A percentile compares a stretch with the other conserved stretches of the same genome.
Conservation (phyloP, 2,329 filamentous ascomycete genomes). For the Septoria petroselini region DNA sequence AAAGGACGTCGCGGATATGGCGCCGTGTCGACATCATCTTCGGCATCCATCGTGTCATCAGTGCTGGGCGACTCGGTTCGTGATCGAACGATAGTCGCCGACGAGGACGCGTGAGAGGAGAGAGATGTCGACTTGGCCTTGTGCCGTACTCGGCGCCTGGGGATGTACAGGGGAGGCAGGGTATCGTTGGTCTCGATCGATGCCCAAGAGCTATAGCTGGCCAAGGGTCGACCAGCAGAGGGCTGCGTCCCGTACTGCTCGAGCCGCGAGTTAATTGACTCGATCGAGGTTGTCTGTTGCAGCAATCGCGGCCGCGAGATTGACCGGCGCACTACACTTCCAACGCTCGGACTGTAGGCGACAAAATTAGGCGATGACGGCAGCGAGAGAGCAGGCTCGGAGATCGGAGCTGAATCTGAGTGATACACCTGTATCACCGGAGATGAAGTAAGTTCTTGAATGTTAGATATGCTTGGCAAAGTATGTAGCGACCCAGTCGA, state of each 20-base stretch:
- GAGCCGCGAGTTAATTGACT: slow-evolving; percentile 35
- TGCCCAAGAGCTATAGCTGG: slow-evolving; percentile 28
- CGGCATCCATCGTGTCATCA: slow-evolving; percentile 25
- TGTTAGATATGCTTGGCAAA: slow-evolving; percentile 18
- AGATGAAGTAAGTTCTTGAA: slow-evolving; percentile 21
- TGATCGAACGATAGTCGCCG: slow-evolving; percentile 7
- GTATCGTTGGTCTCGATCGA: slow-evolving; percentile 31
- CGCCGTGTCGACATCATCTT: slow-evolving; percentile 32
- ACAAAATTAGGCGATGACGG: slow-evolving; percentile 36
- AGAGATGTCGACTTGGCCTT: slow-evolving; percentile 27
- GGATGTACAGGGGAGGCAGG: slow-evolving; percentile 36
- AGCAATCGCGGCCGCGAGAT: slow-evolving; percentile 17
- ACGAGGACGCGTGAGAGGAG: slow-evolving; percentile 19
- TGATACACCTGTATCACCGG: slow-evolving; percentile 17
- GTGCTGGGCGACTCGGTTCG: slow-evolving; percentile 6
- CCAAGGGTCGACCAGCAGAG: slow-evolving; percentile 24
- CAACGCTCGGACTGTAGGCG: slow-evolving; percentile 28
- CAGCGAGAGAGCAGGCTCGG: slow-evolving; percentile 20
- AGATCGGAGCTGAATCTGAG: slow-evolving; percentile 24
- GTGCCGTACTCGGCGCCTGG: slow-evolving; percentile 34
- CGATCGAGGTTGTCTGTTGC: slow-evolving; percentile 29
- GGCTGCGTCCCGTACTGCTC: slow-evolving; percentile 23
- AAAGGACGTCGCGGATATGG: slow-evolving; percentile 35
- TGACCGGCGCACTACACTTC: slow-evolving; percentile 14
- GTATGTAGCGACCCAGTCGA: slow-evolving; percentile 22